Evolutionary conservation across 768 basidiomycete genomes (phyloP).

Genomic region (Tylopilus sp.): DNA sequence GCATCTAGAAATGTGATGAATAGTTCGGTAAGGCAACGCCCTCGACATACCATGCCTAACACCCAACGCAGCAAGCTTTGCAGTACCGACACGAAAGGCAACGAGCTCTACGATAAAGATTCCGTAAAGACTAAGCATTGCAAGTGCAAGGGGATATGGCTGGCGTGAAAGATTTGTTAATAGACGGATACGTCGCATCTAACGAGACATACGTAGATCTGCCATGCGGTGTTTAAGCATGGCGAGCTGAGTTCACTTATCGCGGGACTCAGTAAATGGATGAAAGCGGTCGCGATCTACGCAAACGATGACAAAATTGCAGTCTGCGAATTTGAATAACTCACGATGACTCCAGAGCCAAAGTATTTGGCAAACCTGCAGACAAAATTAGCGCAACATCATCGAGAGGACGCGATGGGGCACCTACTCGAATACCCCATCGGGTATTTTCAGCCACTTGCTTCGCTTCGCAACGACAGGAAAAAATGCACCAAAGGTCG

Average conservation of each 20-base stretch:
- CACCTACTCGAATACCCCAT: conserved; percentile 62
- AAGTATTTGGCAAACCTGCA: conserved; percentile 83
- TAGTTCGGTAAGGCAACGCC: neutral
- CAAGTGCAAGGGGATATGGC: conserved; percentile 82
- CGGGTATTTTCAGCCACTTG: conserved; percentile 38
- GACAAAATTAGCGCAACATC: conserved; percentile 2
- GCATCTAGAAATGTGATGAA: conserved; percentile 40
- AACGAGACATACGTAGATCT: conserved; percentile 55
- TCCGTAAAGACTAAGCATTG: conserved; percentile 73
- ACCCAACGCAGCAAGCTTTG: conserved; percentile 65
- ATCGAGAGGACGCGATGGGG: neutral
- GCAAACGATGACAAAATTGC: neutral
- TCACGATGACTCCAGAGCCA: conserved; percentile 83
- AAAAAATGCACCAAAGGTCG: conserved; percentile 61
- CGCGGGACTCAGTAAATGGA: conserved; percentile 77
- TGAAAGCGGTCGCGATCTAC: conserved; percentile 87
- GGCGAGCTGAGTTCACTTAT: conserved; percentile 63
- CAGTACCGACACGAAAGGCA: conserved; percentile 84
- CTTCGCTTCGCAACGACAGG: conserved; percentile 61
- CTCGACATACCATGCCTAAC: conserved; percentile 49
- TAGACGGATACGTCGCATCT: neutral
- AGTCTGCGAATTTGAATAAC: conserved; percentile 22
- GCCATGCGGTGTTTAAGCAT: conserved; percentile 73
- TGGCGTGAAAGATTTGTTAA: conserved; percentile 27
- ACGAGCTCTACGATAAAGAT: conserved; percentile 85